Percentiles rank a stretch among this genome's conserved stretches.
phyloP scores from a whole-genome alignment of 148 eudicot genomes.

The Euryodendron excelsum region DNA sequence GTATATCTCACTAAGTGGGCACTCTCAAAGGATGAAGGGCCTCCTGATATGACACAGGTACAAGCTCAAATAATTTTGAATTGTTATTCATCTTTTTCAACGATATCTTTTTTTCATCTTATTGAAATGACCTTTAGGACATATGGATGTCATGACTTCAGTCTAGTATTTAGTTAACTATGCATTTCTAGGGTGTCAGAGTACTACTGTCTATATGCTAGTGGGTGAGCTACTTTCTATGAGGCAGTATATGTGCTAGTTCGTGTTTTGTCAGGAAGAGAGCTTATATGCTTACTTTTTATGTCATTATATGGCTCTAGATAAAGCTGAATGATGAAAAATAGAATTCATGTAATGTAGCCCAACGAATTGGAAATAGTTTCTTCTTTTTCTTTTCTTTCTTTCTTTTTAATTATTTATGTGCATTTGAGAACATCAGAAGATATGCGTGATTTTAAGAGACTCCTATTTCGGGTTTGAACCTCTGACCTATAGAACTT shows the following conservation, averaged over 20 bases:
- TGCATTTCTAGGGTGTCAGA: background rate
- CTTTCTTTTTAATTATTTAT: background rate
- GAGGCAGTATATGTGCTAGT: background rate
- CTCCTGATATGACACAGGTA: slow-evolving; percentile 97
- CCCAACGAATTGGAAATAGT: background rate
- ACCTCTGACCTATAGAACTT: background rate
- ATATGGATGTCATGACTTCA: background rate
- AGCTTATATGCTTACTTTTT: background rate
- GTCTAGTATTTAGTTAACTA: background rate
- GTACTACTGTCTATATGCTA: background rate
- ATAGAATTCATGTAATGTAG: background rate
- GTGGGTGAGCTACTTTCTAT: background rate
- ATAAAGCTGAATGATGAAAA: background rate
- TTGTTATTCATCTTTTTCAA: background rate
- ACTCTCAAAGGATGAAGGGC: slow-evolving; percentile 93
- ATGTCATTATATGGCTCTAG: background rate
- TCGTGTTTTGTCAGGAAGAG: background rate
- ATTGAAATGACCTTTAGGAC: background rate
- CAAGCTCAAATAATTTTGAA: background rate
- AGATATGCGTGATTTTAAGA: background rate
- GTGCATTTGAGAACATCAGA: background rate
- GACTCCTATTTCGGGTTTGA: background rate
- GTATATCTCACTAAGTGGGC: slow-evolving; percentile 93
- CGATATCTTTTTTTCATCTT: background rate
- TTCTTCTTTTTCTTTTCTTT: background rate